Evolutionary conservation across 192 early-diverging fungal species (phyloP).

Genomic region (Coemansia sp.): DNA sequence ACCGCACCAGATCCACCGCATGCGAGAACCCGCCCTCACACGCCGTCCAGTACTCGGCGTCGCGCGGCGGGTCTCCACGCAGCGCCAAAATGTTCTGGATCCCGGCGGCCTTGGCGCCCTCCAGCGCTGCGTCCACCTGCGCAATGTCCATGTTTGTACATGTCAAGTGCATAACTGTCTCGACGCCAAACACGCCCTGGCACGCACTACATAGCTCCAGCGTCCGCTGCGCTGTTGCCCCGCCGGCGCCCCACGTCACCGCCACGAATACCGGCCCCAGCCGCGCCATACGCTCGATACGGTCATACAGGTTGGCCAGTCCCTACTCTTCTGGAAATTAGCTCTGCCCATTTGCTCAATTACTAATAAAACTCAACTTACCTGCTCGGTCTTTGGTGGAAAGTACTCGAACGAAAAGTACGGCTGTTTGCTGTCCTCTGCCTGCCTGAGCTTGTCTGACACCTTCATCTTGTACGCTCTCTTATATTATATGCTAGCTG

Average conservation of each 20-base stretch:
- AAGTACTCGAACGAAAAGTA: constrained; percentile 96
- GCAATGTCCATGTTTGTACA: constrained; percentile 96
- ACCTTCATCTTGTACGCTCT: constrained; percentile 60
- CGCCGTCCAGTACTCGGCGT: constrained; percentile 74
- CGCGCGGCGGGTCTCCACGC: constrained; percentile 90
- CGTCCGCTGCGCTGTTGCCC: constrained; percentile 84
- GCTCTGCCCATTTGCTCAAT: not conserved
- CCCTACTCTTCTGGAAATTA: constrained; percentile 57
- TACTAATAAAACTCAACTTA: constrained; percentile 16
- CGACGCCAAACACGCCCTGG: constrained; percentile 88
- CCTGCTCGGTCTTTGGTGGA: constrained; percentile 94
- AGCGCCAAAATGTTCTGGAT: constrained; percentile 95
- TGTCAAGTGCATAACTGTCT: constrained; percentile 95
- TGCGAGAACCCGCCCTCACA: constrained; percentile 71
- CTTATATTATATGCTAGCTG: not conserved
- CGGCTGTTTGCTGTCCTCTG: constrained; percentile 52
- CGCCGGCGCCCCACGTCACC: constrained; percentile 98
- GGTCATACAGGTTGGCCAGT: constrained; percentile 88
- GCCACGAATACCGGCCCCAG: constrained; percentile 92
- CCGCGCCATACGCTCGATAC: constrained; percentile 92
- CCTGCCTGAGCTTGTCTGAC: constrained; percentile 65
- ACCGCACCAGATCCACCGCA: constrained; percentile 85
- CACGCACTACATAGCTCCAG: constrained; percentile 81
- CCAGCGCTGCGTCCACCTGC: constrained; percentile 82
- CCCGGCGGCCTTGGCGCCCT: constrained; percentile 79